Base-by-base conservation (phyloP, 23 red algal species). In the Gracilaria gracilis region DNA sequence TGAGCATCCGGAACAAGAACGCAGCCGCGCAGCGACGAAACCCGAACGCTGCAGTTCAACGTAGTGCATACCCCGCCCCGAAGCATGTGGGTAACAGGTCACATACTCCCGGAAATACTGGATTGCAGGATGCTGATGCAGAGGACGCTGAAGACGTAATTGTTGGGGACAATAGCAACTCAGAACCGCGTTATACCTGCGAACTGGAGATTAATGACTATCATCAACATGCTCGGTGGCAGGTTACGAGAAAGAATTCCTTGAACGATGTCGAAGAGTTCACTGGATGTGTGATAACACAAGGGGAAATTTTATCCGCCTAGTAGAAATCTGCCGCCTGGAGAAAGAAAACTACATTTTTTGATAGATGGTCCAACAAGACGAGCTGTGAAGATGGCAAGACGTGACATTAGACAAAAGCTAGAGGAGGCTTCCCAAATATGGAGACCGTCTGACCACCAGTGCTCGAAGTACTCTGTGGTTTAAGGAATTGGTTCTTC, bases 151-250 rank as follows among this genome's bases (percentile, higher is more conserved):
- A 79, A 53, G 48, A 66, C 61, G 69, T 85, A 37, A 38, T 42
- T n/a, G 34, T 33, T 24, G 61, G 34, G 16, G 54, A 58, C 27
- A 73, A 70, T n/a, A 62, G 23, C 28, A 70, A 33, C 40, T 77
- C 39, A 51, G 58, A 61, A 33, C 57, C 89, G 14, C 61, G 89
- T 15, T 94, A 83, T 77, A 83, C 81, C 11, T 74, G 73, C 5
- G 96, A 98, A 61, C 81, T 98, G 36, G 96, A 98, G 57, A 98
- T 98, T 39, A 98, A 98, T 83, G 96, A 98, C 84, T 98, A 95
- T 61, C 96, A 91, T 17, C 96, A 94, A 31, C 86, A 94, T 67
- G 96, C 96, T n/a, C 80, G 96, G 50, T 98, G 96, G 96, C 80
- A 91, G 35, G 96, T 98, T 20, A 95, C 92, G 4, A 88, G 90